These are phyloP conservation scores for Tilletia caries DNA, from an alignment of 1,284 basidiomycete genomes.

Conservation along the genomic window DNA sequence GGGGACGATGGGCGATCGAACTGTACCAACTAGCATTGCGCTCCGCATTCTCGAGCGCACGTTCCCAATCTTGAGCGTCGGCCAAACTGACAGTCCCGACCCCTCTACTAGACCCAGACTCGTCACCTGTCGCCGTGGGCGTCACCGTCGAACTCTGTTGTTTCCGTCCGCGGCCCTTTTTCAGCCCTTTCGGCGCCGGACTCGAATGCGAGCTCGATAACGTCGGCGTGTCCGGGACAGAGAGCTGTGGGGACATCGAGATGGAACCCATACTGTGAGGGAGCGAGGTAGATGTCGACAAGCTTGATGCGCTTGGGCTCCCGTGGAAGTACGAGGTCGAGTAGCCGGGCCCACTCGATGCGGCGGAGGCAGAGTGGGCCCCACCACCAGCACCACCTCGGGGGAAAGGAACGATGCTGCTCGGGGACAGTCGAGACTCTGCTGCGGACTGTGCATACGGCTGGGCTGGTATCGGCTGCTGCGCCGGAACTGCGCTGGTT, in stretches of 20 bases:
- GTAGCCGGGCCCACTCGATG: background rate
- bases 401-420: background rate
- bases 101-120: background rate
- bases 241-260: no score
- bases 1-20: slow-evolving; percentile 8
- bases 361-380: background rate
- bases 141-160: slow-evolving; percentile 15
- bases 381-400: background rate
- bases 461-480: background rate
- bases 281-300: background rate
- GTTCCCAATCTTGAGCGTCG: slow-evolving; percentile 11
- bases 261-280: background rate
- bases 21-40: slow-evolving; percentile 13
- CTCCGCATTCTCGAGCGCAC: slow-evolving; percentile 7
- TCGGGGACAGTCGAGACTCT: background rate
- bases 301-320: slow-evolving; percentile 17
- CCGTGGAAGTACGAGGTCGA: background rate
- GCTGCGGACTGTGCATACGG: background rate
- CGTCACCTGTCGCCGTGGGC: background rate
- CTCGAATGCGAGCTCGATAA: slow-evolving; percentile 23
- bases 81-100: background rate
- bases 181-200: slow-evolving; percentile 22
- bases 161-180: slow-evolving; percentile 24
- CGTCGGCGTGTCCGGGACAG: no score
- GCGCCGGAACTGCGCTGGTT: background rate